Evolutionary conservation across 2,329 filamentous ascomycete genomes (phyloP), one percentile per base, ranked within the genome.

Genomic region (Nemania sp.): DNA sequence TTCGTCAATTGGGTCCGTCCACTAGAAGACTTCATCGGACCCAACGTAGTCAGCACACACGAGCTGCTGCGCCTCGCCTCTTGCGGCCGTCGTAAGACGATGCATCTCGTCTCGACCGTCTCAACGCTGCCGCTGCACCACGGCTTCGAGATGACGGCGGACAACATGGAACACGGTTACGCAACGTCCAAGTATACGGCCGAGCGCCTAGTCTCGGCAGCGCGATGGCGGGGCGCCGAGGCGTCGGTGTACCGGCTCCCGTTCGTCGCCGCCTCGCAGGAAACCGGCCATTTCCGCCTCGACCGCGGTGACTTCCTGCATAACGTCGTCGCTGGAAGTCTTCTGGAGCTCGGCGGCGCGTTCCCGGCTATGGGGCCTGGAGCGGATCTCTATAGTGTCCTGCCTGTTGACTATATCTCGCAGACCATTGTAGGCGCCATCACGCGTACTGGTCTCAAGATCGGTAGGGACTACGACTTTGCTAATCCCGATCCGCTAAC

Each of bases 1-100:
- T 61, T 68, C 6, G 66, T 68, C 23, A 66, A 68, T 51, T 68
- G 66, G 66, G 61, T 68, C 61, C 65, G 61, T 17, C 66, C 62
- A 6, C 44, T 68, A 33, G 57, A 64, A 40, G 64, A 68, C 15
- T 68, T 68, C 44, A 37, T 68, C 28, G 66, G 64, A 11, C 66
- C 66, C 36, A 68, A 68, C 42, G 61, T 68, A 12, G 54, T 68
- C 19, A 63, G 66, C 51, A 61, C 66, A 8, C 66, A 68, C 54
- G 66, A 68, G 45, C 46, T 68, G 28, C 57, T 68, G 24, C 64
- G 66, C 30, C 60, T 68, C 17, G 66, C 66, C 26, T 65, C 64
- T n/a, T 48, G 44, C 22, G 66, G 64, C 33, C 55, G 59, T 42
- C 43, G 56, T 47, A 67, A 66, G 51, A 48, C 62, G 34, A 56